A percentile compares a stretch with the other conserved stretches of the same genome.
Conservation (phyloP, 2,329 filamentous ascomycete species). For the Colletotrichum magnum region DNA sequence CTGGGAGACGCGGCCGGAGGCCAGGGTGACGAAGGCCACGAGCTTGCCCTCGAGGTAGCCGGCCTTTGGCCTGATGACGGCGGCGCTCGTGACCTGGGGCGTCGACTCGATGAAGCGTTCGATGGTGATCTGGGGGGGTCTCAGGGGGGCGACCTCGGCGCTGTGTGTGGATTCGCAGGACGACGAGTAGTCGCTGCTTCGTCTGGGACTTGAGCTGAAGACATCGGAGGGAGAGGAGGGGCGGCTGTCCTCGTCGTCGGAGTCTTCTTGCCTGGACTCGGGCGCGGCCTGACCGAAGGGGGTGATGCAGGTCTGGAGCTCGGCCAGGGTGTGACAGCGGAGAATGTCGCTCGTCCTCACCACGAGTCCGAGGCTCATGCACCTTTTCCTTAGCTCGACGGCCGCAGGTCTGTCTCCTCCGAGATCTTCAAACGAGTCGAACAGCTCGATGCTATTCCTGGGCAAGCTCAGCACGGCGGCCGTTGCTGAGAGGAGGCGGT, state of each 20-base stretch:
- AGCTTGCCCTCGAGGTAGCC: conserved; percentile 65
- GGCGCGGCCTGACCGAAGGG: conserved; percentile 42
- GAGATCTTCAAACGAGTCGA: conserved; percentile 61
- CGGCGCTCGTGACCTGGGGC: conserved; percentile 56
- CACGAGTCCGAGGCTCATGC: conserved; percentile 52
- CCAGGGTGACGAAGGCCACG: conserved; percentile 62
- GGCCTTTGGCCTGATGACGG: conserved; percentile 62
- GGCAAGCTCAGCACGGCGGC: conserved; percentile 55
- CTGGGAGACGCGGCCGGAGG: conserved; percentile 45
- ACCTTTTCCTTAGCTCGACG: conserved; percentile 50
- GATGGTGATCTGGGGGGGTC: conserved; percentile 19
- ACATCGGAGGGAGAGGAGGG: conserved; percentile 39
- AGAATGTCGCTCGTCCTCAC: conserved; percentile 57
- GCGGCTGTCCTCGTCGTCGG: conserved; percentile 18
- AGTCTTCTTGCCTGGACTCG: conserved; percentile 21
- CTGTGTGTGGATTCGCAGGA: conserved; percentile 35
- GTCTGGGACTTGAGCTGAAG: conserved; percentile 41
- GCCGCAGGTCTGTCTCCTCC: conserved; percentile 57
- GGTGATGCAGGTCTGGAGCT: conserved; percentile 58
- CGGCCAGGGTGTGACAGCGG: conserved; percentile 59
- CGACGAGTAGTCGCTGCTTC: conserved; percentile 34
- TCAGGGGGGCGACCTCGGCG: conserved; percentile 22
- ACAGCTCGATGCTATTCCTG: conserved; percentile 49
- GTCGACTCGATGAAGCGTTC: conserved; percentile 53
- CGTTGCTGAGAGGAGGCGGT: conserved; percentile 52